These are phyloP conservation scores for Barbatosphaeria neglecta DNA, from an alignment of 495 filamentous ascomycete genomes.

Conservation along the genomic window DNA sequence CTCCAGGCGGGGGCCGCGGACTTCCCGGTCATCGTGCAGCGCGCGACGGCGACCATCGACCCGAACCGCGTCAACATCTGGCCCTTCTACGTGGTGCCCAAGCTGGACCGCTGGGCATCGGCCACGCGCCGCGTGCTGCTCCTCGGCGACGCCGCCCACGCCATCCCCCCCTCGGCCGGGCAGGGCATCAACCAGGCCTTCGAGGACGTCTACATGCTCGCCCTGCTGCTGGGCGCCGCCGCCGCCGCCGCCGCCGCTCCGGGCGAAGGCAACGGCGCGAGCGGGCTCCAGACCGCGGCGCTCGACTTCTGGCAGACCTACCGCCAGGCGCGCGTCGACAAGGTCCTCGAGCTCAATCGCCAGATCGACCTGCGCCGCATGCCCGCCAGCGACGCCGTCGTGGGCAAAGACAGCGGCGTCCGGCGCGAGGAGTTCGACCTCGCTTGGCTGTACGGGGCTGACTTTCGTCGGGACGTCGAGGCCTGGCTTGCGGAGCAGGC, in stretches of 20 bases:
- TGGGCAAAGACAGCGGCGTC: conserved; percentile 1
- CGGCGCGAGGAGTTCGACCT: conserved; percentile 7
- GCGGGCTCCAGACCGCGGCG: no score
- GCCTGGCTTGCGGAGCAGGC: conserved; percentile 3
- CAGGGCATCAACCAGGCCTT: conserved; percentile 21
- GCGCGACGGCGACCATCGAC: conserved; percentile 7
- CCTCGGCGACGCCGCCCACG: conserved; percentile 33
- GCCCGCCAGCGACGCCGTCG: conserved; percentile 1
- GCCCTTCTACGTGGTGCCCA: conserved; percentile 9
- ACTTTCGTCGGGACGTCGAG: conserved; percentile 6
- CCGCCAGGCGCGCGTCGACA: conserved; percentile 8
- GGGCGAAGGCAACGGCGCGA: no score
- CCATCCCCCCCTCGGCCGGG: conserved; percentile 26
- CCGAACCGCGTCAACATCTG: conserved; percentile 9
- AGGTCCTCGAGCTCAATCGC: conserved; percentile 8
- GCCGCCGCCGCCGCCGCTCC: conserved; percentile 2
- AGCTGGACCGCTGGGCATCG: conserved; percentile 20
- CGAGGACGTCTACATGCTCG: conserved; percentile 18
- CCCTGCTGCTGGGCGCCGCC: conserved; percentile 7
- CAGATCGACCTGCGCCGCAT: conserved; percentile 10
- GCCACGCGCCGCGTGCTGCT: conserved; percentile 16
- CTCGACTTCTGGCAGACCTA: conserved; percentile 9
- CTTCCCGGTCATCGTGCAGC: conserved; percentile 10
- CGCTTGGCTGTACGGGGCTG: conserved; percentile 9
- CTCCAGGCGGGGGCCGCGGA: conserved; percentile 8